phyloP scores from a whole-genome alignment of 148 eudicot species.

The Talinum fruticosum region DNA sequence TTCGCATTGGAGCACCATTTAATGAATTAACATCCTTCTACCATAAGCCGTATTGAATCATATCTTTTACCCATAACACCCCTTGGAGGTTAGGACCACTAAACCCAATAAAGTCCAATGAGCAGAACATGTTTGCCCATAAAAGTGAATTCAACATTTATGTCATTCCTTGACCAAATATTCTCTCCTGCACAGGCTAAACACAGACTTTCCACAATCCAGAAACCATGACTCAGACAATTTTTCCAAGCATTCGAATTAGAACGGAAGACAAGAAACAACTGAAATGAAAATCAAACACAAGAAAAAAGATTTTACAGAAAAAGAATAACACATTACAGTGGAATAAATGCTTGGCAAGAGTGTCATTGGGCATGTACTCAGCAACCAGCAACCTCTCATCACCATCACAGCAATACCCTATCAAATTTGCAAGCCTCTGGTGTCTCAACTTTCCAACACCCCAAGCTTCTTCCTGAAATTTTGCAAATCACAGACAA shows the following conservation, averaged over 20 bases:
- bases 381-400: slow-evolving; percentile 93
- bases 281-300: not conserved
- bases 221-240: not conserved
- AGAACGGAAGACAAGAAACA: not conserved
- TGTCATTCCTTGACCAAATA: slow-evolving; percentile 22
- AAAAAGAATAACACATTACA: slow-evolving; percentile 42
- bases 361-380: slow-evolving; percentile 93
- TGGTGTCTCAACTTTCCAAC: slow-evolving; percentile 72
- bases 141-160: slow-evolving; percentile 22
- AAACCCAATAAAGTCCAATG: slow-evolving; percentile 14
- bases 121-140: slow-evolving; percentile 34
- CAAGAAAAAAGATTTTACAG: not conserved
- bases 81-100: slow-evolving; percentile 1
- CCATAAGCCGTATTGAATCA: slow-evolving; percentile 2
- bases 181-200: slow-evolving; percentile 18
- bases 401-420: slow-evolving; percentile 93
- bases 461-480: slow-evolving; percentile 88
- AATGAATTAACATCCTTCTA: slow-evolving; percentile 4
- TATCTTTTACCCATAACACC: not conserved
- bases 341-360: slow-evolving; percentile 92
- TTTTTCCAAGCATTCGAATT: not conserved
- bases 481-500: slow-evolving; percentile 3
- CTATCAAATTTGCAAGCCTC: slow-evolving; percentile 85
- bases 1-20: slow-evolving; percentile 20
- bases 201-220: slow-evolving; percentile 18